Evolutionary conservation across 441 rosid genomes (phyloP), one percentile per base, ranked within the genome.

Genomic region (Gossypium davidsonii): DNA sequence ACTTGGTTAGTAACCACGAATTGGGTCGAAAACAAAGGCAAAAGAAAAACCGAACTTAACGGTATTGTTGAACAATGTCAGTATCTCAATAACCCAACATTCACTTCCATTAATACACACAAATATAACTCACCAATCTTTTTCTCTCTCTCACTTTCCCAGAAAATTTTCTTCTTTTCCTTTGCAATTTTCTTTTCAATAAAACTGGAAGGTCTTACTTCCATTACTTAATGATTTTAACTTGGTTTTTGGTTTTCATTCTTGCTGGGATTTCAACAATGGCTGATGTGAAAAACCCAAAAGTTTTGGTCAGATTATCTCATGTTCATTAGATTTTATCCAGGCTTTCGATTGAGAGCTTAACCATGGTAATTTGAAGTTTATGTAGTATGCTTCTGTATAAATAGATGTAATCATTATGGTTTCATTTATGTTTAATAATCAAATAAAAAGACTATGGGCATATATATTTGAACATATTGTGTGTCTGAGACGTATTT

Each of bases 1-100:
- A 53, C 58, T 17, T 53, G 23, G 87, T 80, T 85, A 78, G 83
- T 51, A 78, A 81, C 91, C 96, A 91, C 90, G 67, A 88, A 88
- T 90, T 88, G 93, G 94, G 92, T 92, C 99, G 96, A 85, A 86
- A 72, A 80, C 73, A 79, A 57, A 92, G 94, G 76, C 58, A 53
- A 53, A 53, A 17, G 58, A 53, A 53, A 53, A 71, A 78, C 86
- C 96, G 88, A 86, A 87, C 81, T 84, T 74, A 77, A 78, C 78
- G 95, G 85, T 75, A 78, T 44, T 67, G 21, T 74, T 68, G 82
- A 81, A 82, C 82, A 88, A 83, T 91, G 85, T 78, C 89, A 79
- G 77, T n/a, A 69, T 39, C 78, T 74, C 72, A 70, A 71, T 61
- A 20, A 44, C 57, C 73, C 46, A 53, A 59, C 78, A 21, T 46